phyloP scores from a whole-genome alignment of 2,329 filamentous ascomycete species.

The Drechmeria coniospora region DNA sequence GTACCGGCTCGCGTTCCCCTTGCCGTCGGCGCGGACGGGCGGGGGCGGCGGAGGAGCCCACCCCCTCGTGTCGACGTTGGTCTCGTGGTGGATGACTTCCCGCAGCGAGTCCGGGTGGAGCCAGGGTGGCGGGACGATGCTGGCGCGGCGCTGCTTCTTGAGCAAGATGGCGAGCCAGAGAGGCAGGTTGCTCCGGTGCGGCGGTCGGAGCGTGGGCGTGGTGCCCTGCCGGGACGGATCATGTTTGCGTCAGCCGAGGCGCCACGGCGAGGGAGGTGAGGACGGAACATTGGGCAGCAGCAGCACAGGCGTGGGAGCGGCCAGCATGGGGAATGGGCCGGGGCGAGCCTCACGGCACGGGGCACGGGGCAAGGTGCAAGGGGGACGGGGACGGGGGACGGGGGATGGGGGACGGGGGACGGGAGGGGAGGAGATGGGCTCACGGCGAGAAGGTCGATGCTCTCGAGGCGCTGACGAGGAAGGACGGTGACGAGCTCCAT shows the following conservation, averaged over 20 bases:
- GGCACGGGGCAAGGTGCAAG: background rate
- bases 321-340: too few relatives aligned
- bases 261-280: too few relatives aligned
- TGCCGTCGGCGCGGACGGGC: slow-evolving; percentile 33
- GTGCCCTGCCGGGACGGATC: too few relatives aligned
- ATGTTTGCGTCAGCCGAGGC: too few relatives aligned
- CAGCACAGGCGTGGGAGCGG: too few relatives aligned
- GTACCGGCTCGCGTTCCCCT: slow-evolving; percentile 24
- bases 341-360: too few relatives aligned
- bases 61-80: slow-evolving; percentile 48
- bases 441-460: slow-evolving; percentile 73
- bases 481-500: slow-evolving; percentile 94
- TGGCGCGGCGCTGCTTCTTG: slow-evolving; percentile 85
- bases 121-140: slow-evolving; percentile 86
- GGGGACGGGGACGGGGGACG: slow-evolving; percentile 2
- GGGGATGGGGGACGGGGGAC: slow-evolving; percentile 5
- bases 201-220: slow-evolving; percentile 62
- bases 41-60: slow-evolving; percentile 68
- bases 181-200: slow-evolving; percentile 63
- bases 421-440: slow-evolving; percentile 25
- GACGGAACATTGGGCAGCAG: too few relatives aligned
- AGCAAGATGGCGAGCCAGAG: slow-evolving; percentile 92
- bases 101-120: slow-evolving; percentile 61
- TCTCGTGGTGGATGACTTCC: slow-evolving; percentile 69
- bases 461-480: slow-evolving; percentile 77